Conservation (phyloP, 1,284 basidiomycete genomes). For the Tremellales sp. region DNA sequence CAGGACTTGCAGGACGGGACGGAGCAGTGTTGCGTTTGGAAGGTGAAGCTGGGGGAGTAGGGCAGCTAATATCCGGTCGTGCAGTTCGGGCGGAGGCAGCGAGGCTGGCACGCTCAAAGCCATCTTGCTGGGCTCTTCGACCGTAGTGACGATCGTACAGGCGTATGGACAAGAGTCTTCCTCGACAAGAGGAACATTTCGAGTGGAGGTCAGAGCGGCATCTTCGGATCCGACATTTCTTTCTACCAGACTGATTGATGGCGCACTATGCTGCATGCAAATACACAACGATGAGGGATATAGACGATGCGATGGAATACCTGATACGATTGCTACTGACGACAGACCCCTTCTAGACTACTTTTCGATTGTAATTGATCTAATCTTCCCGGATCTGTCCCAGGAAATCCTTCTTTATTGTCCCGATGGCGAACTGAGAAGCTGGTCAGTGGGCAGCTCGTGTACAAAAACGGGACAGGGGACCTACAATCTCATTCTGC, state of each 20-base stretch:
- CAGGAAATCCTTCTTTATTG: constrained; percentile 90
- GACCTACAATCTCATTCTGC: constrained; percentile 88
- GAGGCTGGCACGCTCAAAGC: constrained; percentile 1
- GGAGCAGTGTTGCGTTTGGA: constrained; percentile 2
- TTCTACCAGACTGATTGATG: neutral
- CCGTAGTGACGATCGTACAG: too few species aligned
- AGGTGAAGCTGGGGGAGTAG: constrained; percentile 13
- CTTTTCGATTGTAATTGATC: too few species aligned
- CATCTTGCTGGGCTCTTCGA: too few species aligned
- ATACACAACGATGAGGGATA: neutral
- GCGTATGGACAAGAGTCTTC: too few species aligned
- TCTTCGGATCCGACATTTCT: neutral
- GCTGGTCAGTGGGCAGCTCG: neutral
- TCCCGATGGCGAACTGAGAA: constrained; percentile 79
- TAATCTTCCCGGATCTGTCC: constrained; percentile 62
- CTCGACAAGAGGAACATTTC: too few species aligned
- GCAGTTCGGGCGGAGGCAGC: constrained; percentile 13
- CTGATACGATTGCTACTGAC: too few species aligned
- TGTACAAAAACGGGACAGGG: neutral
- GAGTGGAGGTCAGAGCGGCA: neutral
- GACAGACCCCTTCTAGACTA: too few species aligned
- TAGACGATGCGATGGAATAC: too few species aligned
- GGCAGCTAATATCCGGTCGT: constrained; percentile 12
- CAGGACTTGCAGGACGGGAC: constrained; percentile 10
- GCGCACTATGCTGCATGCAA: neutral